These are phyloP conservation scores for Backusella tuberculispora DNA, from an alignment of 192 early-diverging fungal genomes.

Conservation along the genomic window DNA sequence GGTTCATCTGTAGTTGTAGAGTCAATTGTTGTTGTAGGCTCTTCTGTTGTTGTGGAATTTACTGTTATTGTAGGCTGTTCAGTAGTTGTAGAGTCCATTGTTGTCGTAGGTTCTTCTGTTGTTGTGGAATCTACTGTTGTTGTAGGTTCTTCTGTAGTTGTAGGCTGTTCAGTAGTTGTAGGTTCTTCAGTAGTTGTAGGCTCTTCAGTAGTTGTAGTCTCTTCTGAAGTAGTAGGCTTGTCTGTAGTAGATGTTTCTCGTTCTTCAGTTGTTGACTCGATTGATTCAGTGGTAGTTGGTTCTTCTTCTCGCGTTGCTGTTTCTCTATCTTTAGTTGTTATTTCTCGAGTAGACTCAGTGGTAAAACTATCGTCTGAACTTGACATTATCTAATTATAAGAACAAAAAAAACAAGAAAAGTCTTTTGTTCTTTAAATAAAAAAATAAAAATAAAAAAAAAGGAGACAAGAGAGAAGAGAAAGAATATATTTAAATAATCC, in stretches of 20 bases:
- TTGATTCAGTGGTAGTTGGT: constrained; percentile 1
- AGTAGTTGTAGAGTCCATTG: background rate
- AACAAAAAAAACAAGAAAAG: background rate
- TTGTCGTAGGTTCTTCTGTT: background rate
- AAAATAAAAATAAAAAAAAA: background rate
- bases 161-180: background rate
- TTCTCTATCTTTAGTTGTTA: background rate
- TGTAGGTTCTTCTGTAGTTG: background rate
- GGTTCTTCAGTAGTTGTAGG: background rate
- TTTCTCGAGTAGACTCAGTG: background rate
- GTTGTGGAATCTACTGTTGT: background rate
- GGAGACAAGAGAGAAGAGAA: background rate
- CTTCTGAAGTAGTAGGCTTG: background rate
- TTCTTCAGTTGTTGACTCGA: background rate
- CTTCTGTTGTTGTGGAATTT: background rate
- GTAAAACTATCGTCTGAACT: background rate
- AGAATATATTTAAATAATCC: background rate
- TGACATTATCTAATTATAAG: background rate
- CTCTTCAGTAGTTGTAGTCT: background rate
- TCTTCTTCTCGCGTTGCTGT: background rate
- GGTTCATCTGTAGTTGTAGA: background rate
- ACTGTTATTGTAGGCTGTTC: background rate
- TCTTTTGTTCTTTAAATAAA: background rate
- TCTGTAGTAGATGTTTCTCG: background rate
- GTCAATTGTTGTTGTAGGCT: background rate